A percentile compares a stretch with the other conserved stretches of the same genome.
phyloP scores from a whole-genome alignment of 2,329 filamentous ascomycete genomes.

The Thielaviopsis punctulata region DNA sequence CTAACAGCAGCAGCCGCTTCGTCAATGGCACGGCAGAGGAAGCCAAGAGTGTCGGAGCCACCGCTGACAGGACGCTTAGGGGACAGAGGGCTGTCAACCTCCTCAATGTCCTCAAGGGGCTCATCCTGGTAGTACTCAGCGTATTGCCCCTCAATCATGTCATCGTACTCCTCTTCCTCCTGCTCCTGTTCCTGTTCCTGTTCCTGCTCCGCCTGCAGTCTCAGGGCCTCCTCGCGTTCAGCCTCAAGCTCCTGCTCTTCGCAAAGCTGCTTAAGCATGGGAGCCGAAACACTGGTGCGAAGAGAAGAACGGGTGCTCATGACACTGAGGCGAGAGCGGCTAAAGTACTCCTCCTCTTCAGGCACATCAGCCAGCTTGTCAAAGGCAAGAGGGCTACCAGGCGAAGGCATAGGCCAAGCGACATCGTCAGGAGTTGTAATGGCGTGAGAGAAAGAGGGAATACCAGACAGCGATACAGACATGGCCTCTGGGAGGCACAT shows the following conservation, averaged over 20 bases:
- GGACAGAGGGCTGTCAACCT: conserved; percentile 9
- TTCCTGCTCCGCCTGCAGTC: not conserved
- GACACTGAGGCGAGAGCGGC: conserved; percentile 26
- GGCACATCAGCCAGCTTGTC: conserved; percentile 40
- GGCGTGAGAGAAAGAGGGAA: conserved; percentile 21
- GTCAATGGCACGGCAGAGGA: conserved; percentile 6
- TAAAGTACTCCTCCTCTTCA: conserved; percentile 41
- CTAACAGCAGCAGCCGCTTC: conserved; percentile 20
- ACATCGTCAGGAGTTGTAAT: conserved; percentile 26
- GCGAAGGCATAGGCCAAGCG: conserved; percentile 27
- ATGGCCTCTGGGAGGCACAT: conserved; percentile 30
- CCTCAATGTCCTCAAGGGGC: not conserved
- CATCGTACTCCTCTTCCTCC: not conserved
- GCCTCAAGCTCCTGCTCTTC: conserved; percentile 17
- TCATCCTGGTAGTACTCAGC: not conserved
- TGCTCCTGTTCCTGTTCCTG: not conserved
- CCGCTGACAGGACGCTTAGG: conserved; percentile 25
- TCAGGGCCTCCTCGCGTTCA: not conserved
- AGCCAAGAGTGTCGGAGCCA: conserved; percentile 35
- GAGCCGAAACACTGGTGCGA: conserved; percentile 37
- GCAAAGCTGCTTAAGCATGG: conserved; percentile 31
- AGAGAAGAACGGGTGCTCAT: conserved; percentile 34
- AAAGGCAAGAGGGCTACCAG: conserved; percentile 20
- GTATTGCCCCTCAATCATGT: not conserved
- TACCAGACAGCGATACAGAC: conserved; percentile 11